These are phyloP conservation scores for Seiridium cupressi DNA, from an alignment of 2,329 filamentous ascomycete genomes.

Conservation along the genomic window DNA sequence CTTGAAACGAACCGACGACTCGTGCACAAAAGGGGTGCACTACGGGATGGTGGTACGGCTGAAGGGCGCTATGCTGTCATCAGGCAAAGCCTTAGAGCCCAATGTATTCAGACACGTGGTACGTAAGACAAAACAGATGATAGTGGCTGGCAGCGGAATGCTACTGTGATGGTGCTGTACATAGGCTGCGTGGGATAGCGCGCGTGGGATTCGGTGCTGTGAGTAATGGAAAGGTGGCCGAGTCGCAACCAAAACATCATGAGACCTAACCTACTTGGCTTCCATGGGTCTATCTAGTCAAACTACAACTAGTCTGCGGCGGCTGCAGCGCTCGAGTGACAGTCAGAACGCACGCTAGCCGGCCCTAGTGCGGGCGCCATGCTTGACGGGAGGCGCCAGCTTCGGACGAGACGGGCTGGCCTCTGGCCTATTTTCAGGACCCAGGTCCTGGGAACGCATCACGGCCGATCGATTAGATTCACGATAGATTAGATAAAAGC, in stretches of 20 bases:
- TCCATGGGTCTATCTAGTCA: neutral
- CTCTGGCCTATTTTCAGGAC: neutral
- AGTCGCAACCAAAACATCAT: neutral
- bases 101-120: neutral
- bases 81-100: neutral
- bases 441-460: constrained; percentile 3
- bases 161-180: too few relatives aligned
- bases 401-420: neutral
- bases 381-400: neutral
- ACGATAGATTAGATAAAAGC: neutral
- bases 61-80: neutral
- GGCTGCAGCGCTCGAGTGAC: neutral
- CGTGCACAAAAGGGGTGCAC: neutral
- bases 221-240: neutral
- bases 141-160: neutral
- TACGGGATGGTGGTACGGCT: neutral
- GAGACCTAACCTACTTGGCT: too few relatives aligned
- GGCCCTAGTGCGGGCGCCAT: too few relatives aligned
- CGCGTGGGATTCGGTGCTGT: neutral
- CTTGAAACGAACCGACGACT: neutral
- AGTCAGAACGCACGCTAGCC: too few relatives aligned
- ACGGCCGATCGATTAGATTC: constrained; percentile 6
- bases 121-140: neutral
- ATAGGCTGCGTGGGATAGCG: neutral
- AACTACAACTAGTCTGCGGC: neutral